phyloP scores from a whole-genome alignment of 192 early-diverging fungal species.

The Umbelopsis sp. region DNA sequence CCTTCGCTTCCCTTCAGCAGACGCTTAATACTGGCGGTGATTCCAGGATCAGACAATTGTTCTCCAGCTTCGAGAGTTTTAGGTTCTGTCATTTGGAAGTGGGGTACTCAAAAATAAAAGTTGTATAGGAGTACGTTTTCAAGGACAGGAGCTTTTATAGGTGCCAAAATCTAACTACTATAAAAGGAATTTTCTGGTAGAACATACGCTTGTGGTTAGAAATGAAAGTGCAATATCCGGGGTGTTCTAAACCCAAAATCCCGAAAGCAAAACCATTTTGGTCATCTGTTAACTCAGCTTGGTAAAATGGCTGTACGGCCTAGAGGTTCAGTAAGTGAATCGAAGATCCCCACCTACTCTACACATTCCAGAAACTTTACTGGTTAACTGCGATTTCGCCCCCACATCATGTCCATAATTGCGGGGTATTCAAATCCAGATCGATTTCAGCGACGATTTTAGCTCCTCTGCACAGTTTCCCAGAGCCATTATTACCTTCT shows the following conservation, averaged over 20 bases:
- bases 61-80: slow-evolving; percentile 11
- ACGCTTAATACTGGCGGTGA: background rate
- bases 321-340: too few species aligned
- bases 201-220: too few species aligned
- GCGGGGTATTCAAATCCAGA: slow-evolving; percentile 16
- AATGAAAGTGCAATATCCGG: background rate
- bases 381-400: background rate
- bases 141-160: too few species aligned
- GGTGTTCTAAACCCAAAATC: background rate
- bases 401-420: background rate
- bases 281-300: too few species aligned
- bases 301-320: too few species aligned
- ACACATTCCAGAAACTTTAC: background rate
- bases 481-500: too few species aligned
- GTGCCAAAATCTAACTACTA: too few species aligned
- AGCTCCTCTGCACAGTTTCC: too few species aligned
- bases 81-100: background rate
- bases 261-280: background rate
- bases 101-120: background rate
- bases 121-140: too few species aligned
- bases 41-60: background rate
- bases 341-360: too few species aligned
- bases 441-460: background rate
- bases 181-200: too few species aligned
- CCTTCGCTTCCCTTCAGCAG: background rate